These are phyloP conservation scores for Postia placenta DNA, from an alignment of 768 basidiomycete genomes.

Conservation along the genomic window DNA sequence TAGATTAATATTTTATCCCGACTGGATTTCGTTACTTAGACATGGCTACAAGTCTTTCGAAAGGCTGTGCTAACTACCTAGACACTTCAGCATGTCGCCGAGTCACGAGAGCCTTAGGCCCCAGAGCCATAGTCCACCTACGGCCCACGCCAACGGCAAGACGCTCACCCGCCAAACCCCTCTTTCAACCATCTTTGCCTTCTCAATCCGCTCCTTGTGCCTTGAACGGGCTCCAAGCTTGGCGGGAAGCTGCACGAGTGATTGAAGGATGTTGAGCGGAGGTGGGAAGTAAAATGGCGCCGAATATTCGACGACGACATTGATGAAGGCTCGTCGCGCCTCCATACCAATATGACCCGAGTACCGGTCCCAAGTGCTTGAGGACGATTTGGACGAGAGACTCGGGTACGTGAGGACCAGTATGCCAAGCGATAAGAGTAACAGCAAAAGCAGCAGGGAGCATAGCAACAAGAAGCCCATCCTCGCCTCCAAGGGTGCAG, in stretches of 20 bases:
- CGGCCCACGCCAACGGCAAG: constrained; percentile 30
- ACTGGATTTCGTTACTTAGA: no score
- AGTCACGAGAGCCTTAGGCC: constrained; percentile 1
- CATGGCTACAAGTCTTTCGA: no score
- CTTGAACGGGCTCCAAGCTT: constrained; percentile 15
- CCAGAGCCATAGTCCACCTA: constrained; percentile 25
- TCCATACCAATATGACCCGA: constrained; percentile 34
- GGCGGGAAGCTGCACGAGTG: constrained; percentile 15
- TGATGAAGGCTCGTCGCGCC: constrained; percentile 37
- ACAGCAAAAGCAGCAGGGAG: constrained; percentile 27
- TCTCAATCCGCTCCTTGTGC: constrained; percentile 7
- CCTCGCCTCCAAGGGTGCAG: constrained; percentile 43
- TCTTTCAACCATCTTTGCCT: constrained; percentile 20
- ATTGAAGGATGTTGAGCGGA: constrained; percentile 42
- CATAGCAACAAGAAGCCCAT: constrained; percentile 35
- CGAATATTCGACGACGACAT: constrained; percentile 28
- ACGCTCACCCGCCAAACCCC: constrained; percentile 38
- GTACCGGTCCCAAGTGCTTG: constrained; percentile 43
- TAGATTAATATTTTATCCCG: no score
- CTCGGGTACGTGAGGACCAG: constrained; percentile 25
- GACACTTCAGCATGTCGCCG: no score
- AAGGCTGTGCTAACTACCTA: no score
- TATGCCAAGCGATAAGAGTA: constrained; percentile 29
- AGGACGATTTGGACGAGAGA: neutral
- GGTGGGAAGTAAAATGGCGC: constrained; percentile 39